phyloP scores from a whole-genome alignment of 805 yeast genomes.

The Ogataea methanolica region DNA sequence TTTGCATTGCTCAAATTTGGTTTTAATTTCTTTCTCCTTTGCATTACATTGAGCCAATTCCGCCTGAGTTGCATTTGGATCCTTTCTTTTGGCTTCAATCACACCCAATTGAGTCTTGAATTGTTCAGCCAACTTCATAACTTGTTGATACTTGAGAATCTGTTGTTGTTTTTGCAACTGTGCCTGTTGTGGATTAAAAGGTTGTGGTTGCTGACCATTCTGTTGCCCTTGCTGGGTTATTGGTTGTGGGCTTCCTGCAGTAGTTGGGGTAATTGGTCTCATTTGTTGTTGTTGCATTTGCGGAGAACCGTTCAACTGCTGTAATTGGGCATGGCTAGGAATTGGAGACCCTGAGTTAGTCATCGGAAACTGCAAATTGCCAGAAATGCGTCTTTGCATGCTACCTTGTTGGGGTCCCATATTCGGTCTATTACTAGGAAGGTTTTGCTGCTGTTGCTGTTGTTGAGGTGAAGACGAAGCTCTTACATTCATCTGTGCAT shows the following conservation, averaged over 20 bases:
- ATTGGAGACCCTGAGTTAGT: slow-evolving; percentile 2
- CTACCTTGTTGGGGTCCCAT: slow-evolving; percentile 16
- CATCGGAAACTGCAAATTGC: slow-evolving; percentile 6
- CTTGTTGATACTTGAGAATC: slow-evolving; percentile 35
- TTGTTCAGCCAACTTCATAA: slow-evolving; percentile 43
- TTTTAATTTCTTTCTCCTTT: slow-evolving; percentile 45
- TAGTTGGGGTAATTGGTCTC: background rate
- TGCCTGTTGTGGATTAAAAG: slow-evolving; percentile 19
- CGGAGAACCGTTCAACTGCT: slow-evolving; percentile 5
- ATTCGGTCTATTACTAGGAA: slow-evolving; percentile 20
- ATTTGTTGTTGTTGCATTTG: slow-evolving; percentile 1
- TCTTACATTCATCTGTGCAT: slow-evolving; percentile 10
- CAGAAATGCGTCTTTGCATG: slow-evolving; percentile 4
- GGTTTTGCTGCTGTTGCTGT: slow-evolving; percentile 6
- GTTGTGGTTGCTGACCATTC: background rate
- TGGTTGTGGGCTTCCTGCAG: background rate
- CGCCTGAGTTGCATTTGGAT: slow-evolving; percentile 40
- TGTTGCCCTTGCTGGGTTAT: background rate
- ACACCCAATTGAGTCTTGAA: slow-evolving; percentile 45
- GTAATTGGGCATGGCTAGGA: slow-evolving; percentile 10
- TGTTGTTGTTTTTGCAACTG: slow-evolving; percentile 27
- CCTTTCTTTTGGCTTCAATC: slow-evolving; percentile 44
- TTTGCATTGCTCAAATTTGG: slow-evolving; percentile 45
- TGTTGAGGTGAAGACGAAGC: slow-evolving; percentile 12
- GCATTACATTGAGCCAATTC: slow-evolving; percentile 39